Conservation (phyloP, 306 rosid species). For the Ormosia emarginata region DNA sequence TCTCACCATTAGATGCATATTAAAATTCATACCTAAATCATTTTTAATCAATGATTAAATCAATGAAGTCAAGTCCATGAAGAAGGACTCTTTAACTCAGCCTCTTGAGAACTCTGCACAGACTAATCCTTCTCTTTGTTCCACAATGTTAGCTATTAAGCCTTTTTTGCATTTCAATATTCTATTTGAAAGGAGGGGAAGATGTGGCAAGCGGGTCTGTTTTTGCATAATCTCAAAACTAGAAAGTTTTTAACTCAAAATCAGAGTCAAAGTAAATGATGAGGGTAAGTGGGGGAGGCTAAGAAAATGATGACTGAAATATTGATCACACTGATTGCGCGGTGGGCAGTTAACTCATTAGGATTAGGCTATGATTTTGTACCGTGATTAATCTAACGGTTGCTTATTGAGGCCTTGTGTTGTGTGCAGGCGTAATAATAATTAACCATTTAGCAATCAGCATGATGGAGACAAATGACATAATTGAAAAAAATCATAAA, state of each 20-base stretch:
- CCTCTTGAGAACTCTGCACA: too few relatives aligned
- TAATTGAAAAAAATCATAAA: not conserved
- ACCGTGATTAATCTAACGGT: not conserved
- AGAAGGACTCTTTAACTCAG: too few relatives aligned
- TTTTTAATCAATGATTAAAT: too few relatives aligned
- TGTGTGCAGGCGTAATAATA: not conserved
- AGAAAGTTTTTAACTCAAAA: not conserved
- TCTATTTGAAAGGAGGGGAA: not conserved
- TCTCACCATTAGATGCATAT: too few relatives aligned
- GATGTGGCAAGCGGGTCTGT: not conserved
- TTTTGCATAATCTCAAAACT: not conserved
- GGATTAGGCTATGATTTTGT: not conserved
- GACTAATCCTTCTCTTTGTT: not conserved
- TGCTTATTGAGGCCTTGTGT: not conserved
- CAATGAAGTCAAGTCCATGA: too few relatives aligned
- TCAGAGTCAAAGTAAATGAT: not conserved
- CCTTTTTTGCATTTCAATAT: not conserved
- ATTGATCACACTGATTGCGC: not conserved
- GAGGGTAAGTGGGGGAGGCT: not conserved
- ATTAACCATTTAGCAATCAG: constrained; percentile 1
- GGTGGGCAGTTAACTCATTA: not conserved
- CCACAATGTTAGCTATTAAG: not conserved
- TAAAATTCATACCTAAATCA: too few relatives aligned
- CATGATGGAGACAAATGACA: not conserved
- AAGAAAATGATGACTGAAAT: not conserved